Conservation (phyloP, 1,284 basidiomycete genomes). For the Marasmius sp. region DNA sequence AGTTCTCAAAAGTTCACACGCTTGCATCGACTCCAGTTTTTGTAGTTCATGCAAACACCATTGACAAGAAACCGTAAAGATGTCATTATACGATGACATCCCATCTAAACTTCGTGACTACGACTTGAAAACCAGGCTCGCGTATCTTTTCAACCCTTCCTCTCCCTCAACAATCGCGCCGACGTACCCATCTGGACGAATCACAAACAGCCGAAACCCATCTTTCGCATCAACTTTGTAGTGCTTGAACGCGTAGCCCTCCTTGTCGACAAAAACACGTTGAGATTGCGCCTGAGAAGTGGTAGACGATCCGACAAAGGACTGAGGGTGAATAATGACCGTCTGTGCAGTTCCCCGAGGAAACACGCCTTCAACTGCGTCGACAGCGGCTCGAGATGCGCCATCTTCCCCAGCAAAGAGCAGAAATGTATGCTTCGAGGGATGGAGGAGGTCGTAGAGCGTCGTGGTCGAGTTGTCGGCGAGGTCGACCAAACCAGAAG, state of each 20-base stretch:
- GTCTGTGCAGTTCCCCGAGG: neutral
- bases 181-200: neutral
- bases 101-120: too few species aligned
- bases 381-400: too few species aligned
- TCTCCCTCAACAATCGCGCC: too few species aligned
- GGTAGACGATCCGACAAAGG: neutral
- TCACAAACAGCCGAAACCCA: neutral
- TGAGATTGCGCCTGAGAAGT: neutral
- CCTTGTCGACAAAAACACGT: neutral
- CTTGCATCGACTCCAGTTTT: too few species aligned
- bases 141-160: too few species aligned
- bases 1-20: too few species aligned
- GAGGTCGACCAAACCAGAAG: constrained; percentile 12
- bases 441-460: constrained; percentile 25
- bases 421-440: constrained; percentile 23
- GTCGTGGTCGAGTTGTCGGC: neutral
- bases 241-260: neutral
- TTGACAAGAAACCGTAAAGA: too few species aligned
- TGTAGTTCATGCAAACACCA: too few species aligned
- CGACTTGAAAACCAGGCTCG: too few species aligned
- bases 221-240: neutral
- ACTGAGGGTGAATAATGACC: neutral
- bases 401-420: constrained; percentile 13
- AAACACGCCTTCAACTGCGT: neutral
- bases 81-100: too few species aligned